Conservation (phyloP, 441 rosid species). For the Populus hybrid region DNA sequence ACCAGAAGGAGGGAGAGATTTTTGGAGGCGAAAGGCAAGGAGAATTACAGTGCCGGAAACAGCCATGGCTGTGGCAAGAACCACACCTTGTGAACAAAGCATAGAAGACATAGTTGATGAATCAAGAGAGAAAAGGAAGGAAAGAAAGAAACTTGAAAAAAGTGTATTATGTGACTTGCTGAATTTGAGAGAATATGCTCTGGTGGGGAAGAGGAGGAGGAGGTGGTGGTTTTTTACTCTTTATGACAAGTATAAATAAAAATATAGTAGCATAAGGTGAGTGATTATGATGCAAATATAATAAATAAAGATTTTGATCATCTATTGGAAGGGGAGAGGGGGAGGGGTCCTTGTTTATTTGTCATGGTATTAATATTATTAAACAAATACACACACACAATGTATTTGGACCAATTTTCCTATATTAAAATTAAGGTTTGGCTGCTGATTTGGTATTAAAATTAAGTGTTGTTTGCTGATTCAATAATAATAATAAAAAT, state of each 20-base stretch:
- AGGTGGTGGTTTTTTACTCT: neutral
- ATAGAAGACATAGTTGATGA: constrained; percentile 32
- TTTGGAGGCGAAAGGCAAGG: constrained; percentile 58
- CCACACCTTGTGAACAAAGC: constrained; percentile 44
- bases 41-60: constrained; percentile 63
- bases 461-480: neutral
- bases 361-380: no score
- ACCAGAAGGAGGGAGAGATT: constrained; percentile 18
- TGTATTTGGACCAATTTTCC: neutral
- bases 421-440: neutral
- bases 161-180: neutral
- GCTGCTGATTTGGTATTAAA: neutral
- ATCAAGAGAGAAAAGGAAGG: neutral
- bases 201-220: neutral
- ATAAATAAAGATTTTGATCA: neutral
- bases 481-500: no score
- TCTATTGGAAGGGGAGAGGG: neutral
- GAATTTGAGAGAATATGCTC: constrained; percentile 14
- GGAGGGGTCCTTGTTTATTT: neutral
- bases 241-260: neutral
- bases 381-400: no score
- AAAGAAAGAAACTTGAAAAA: neutral
- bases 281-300: neutral
- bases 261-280: neutral
- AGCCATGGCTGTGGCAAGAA: constrained; percentile 64